A percentile compares a stretch with the other conserved stretches of the same genome.
These are phyloP conservation scores for Allomyces arbusculus DNA, from an alignment of 192 early-diverging fungal genomes.

Conservation along the genomic window DNA sequence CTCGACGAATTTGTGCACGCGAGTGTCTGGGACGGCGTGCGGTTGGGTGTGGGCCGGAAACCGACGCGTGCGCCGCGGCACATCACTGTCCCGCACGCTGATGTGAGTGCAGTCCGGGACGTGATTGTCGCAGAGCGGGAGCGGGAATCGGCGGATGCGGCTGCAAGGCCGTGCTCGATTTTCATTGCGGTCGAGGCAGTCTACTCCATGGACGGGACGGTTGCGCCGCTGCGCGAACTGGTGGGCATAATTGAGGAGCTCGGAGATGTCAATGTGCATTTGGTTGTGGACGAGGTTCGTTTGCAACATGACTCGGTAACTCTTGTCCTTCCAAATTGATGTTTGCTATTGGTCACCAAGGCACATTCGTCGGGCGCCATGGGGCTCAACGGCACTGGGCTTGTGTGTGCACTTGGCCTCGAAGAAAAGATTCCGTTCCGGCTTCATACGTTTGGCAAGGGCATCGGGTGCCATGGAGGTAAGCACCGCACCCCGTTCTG, in stretches of 20 bases:
- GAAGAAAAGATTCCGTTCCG: conserved; percentile 17
- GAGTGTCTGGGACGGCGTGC: conserved; percentile 28
- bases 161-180: conserved; percentile 1
- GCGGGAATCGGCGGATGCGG: not conserved
- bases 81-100: too few species aligned
- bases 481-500: too few species aligned
- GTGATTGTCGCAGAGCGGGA: too few species aligned
- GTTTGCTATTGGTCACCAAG: too few species aligned
- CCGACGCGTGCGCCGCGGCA: too few species aligned
- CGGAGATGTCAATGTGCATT: too few species aligned
- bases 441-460: conserved; percentile 34
- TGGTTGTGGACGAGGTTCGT: too few species aligned
- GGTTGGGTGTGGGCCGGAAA: conserved; percentile 4
- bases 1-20: conserved; percentile 29
- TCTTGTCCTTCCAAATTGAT: too few species aligned
- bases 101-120: too few species aligned
- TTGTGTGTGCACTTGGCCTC: conserved; percentile 15
- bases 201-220: conserved; percentile 34
- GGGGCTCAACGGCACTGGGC: conserved; percentile 13
- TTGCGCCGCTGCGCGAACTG: conserved; percentile 19
- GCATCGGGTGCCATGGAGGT: conserved; percentile 28
- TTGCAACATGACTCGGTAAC: too few species aligned
- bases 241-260: conserved; percentile 1
- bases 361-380: too few species aligned
- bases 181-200: conserved; percentile 24